Evolutionary conservation across 345 rosid species (phyloP).

Genomic region (Sisymbrium altissimum): DNA sequence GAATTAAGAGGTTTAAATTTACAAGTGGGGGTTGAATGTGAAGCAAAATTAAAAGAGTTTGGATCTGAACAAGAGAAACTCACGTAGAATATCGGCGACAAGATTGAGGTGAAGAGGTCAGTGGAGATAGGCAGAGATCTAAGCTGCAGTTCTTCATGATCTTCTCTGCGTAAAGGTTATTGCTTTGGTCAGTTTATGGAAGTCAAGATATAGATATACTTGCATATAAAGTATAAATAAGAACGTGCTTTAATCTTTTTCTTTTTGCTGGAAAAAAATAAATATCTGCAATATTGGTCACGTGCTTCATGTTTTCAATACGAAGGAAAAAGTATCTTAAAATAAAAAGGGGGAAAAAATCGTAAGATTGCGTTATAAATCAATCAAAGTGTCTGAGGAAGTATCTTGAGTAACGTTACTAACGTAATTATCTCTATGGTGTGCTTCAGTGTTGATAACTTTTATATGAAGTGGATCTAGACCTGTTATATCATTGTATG

Average conservation of each 20-base stretch:
- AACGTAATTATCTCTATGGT: not conserved
- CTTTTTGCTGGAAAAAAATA: conserved; percentile 11
- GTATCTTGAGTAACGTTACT: not conserved
- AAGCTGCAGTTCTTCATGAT: conserved; percentile 23
- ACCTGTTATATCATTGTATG: not conserved
- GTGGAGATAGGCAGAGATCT: conserved; percentile 31
- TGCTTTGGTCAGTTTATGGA: conserved; percentile 18
- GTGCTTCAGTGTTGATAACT: not conserved
- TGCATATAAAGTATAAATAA: conserved; percentile 12
- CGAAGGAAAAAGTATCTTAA: not conserved
- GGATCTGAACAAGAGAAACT: not conserved
- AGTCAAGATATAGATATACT: not conserved
- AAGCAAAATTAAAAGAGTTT: not conserved
- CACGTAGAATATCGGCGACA: conserved; percentile 14
- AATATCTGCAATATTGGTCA: conserved; percentile 32
- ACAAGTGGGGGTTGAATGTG: not conserved
- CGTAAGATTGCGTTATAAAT: not conserved
- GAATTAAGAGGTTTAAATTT: not conserved
- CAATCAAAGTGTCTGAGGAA: not conserved
- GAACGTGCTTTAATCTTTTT: conserved; percentile 11
- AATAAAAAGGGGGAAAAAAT: not conserved
- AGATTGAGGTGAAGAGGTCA: conserved; percentile 23
- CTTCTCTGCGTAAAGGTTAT: not conserved
- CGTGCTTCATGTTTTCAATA: conserved; percentile 35
- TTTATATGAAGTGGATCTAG: not conserved